A percentile compares a stretch with the other conserved stretches of the same genome.
Evolutionary conservation across 2,329 filamentous ascomycete genomes (phyloP).

Genomic region (Pseudogymnoascus sp.): DNA sequence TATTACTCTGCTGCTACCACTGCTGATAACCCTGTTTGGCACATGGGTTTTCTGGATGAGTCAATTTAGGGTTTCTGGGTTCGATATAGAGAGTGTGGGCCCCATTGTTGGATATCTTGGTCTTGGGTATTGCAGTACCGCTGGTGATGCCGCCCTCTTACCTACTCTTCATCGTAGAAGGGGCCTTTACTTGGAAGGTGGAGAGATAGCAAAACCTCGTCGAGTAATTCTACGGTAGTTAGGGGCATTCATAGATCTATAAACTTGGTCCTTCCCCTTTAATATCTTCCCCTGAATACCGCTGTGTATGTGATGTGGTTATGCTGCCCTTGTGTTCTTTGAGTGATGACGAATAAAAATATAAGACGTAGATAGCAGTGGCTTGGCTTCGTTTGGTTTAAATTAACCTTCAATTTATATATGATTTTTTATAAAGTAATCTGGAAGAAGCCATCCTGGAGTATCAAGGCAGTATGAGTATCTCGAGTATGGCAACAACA

Average conservation of each 20-base stretch:
- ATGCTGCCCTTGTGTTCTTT: background rate
- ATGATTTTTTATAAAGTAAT: background rate
- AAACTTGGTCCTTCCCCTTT: background rate
- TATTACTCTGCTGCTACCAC: slow-evolving; percentile 10
- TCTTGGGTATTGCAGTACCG: background rate
- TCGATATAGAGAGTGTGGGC: slow-evolving; percentile 1
- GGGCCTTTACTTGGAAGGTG: background rate
- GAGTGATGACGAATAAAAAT: background rate
- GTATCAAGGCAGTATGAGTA: background rate
- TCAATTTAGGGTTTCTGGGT: slow-evolving; percentile 8
- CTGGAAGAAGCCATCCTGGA: background rate
- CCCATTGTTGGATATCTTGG: background rate
- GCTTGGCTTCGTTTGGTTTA: background rate
- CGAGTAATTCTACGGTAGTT: background rate
- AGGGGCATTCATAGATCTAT: background rate
- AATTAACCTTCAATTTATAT: background rate
- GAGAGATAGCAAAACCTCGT: background rate
- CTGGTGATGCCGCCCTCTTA: background rate
- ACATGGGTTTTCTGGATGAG: background rate
- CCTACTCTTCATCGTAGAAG: background rate
- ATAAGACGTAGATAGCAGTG: background rate
- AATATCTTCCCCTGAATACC: background rate
- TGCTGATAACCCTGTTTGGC: background rate
- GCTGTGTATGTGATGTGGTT: background rate
- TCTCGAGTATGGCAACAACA: background rate